Evolutionary conservation across 2,329 filamentous ascomycete genomes (phyloP).

Genomic region (Nothophoma quercina): DNA sequence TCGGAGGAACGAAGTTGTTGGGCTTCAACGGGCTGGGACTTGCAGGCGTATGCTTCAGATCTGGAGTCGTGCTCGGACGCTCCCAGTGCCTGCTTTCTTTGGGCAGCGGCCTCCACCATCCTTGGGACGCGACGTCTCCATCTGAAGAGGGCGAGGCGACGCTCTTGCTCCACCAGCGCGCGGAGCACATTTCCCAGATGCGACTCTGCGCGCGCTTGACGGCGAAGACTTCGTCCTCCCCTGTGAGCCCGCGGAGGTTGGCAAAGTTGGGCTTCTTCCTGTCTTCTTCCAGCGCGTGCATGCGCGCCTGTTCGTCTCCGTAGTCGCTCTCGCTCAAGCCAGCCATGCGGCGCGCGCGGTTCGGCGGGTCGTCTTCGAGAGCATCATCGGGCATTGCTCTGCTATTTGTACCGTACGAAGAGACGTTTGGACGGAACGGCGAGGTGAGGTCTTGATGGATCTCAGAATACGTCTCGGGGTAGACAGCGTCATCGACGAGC

Average conservation of each 20-base stretch:
- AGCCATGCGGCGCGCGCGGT: constrained; percentile 42
- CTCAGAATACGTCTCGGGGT: constrained; percentile 73
- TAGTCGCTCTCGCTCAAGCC: constrained; percentile 2
- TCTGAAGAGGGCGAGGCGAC: constrained; percentile 52
- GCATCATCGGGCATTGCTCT: constrained; percentile 52
- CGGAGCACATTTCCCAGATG: constrained; percentile 83
- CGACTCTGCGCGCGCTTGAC: constrained; percentile 78
- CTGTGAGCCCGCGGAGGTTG: constrained; percentile 73
- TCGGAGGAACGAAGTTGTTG: constrained; percentile 6
- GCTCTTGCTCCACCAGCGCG: constrained; percentile 69
- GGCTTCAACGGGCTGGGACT: no score
- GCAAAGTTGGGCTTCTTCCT: constrained; percentile 65
- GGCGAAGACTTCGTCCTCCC: constrained; percentile 82
- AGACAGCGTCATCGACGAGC: constrained; percentile 60
- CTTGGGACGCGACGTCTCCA: constrained; percentile 27
- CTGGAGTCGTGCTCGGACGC: constrained; percentile 16
- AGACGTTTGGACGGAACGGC: constrained; percentile 81
- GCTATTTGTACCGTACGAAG: constrained; percentile 61
- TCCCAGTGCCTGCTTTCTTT: constrained; percentile 74
- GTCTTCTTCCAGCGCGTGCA: neutral
- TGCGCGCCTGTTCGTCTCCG: constrained; percentile 9
- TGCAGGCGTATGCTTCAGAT: neutral
- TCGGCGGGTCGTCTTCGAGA: constrained; percentile 60
- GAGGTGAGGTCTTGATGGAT: constrained; percentile 80
- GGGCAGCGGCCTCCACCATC: constrained; percentile 74